phyloP scores from a whole-genome alignment of 805 yeast genomes.

The Saturnispora dispora region DNA sequence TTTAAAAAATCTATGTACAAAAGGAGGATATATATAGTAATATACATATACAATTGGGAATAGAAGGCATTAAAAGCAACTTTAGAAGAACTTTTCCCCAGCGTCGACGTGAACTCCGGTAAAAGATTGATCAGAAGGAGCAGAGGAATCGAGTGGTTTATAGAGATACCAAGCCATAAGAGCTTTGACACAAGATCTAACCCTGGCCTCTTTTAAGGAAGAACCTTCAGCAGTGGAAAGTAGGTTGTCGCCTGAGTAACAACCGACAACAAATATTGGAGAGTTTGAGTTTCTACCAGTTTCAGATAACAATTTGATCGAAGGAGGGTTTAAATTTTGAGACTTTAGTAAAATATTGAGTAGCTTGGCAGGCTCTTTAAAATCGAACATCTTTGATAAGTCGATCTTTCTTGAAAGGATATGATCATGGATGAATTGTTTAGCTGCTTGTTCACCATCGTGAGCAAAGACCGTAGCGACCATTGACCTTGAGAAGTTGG shows the following conservation, averaged over 20 bases:
- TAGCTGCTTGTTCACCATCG: constrained; percentile 54
- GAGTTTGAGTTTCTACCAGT: constrained; percentile 81
- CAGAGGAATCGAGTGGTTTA: constrained; percentile 56
- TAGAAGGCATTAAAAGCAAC: background rate
- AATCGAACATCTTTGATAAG: constrained; percentile 63
- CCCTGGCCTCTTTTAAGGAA: constrained; percentile 82
- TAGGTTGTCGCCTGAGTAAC: constrained; percentile 71
- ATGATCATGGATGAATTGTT: constrained; percentile 61
- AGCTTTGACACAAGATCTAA: constrained; percentile 85
- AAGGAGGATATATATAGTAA: background rate
- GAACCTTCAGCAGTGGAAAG: constrained; percentile 94
- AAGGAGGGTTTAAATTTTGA: constrained; percentile 64
- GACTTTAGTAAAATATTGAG: constrained; percentile 68
- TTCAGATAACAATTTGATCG: constrained; percentile 79
- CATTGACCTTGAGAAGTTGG: constrained; percentile 71
- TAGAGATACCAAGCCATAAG: constrained; percentile 88
- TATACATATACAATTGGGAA: background rate
- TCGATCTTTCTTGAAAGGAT: constrained; percentile 78
- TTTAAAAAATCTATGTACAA: constrained; percentile 1
- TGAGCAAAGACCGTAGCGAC: constrained; percentile 78
- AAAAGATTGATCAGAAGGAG: constrained; percentile 50
- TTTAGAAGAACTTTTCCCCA: constrained; percentile 29
- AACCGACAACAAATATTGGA: constrained; percentile 87
- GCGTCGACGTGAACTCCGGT: constrained; percentile 29
- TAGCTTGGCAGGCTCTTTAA: constrained; percentile 80